phyloP scores from a whole-genome alignment of 139 green algal genomes.

The Picochlorum sp. region DNA sequence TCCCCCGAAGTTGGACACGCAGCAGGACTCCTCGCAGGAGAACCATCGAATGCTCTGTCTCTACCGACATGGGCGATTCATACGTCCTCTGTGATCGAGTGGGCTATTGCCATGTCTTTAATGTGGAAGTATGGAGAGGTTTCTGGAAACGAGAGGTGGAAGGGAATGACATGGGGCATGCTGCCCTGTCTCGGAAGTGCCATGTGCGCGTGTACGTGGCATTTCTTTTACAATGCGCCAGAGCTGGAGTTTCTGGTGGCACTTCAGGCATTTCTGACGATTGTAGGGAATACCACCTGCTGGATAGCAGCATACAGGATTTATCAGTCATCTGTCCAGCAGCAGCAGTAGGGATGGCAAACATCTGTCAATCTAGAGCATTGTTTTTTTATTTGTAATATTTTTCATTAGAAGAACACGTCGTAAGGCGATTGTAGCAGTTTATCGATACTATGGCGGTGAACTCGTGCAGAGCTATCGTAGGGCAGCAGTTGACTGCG shows the following conservation, averaged over 20 bases:
- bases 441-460: too few species aligned
- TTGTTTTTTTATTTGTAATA: too few species aligned
- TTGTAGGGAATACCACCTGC: conserved; percentile 72
- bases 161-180: conserved; percentile 89
- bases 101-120: conserved; percentile 75
- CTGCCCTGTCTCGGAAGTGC: conserved; percentile 68
- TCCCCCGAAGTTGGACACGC: conserved; percentile 1
- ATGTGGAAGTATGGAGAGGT: conserved; percentile 84
- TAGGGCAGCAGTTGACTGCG: too few species aligned
- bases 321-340: conserved; percentile 34
- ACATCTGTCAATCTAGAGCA: not conserved
- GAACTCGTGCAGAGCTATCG: too few species aligned
- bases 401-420: too few species aligned
- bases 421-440: too few species aligned
- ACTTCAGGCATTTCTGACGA: conserved; percentile 59
- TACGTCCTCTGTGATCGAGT: conserved; percentile 73
- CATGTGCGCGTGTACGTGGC: conserved; percentile 82
- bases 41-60: conserved; percentile 91
- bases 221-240: conserved; percentile 85
- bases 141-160: conserved; percentile 60
- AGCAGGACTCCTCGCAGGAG: conserved; percentile 27
- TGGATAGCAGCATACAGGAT: conserved; percentile 73
- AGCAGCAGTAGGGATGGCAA: conserved; percentile 7
- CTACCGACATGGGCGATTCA: conserved; percentile 98
- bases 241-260: conserved; percentile 71